A percentile compares a stretch with the other conserved stretches of the same genome.
phyloP scores from a whole-genome alignment of 495 filamentous ascomycete species.

The Xylaria cubensis region DNA sequence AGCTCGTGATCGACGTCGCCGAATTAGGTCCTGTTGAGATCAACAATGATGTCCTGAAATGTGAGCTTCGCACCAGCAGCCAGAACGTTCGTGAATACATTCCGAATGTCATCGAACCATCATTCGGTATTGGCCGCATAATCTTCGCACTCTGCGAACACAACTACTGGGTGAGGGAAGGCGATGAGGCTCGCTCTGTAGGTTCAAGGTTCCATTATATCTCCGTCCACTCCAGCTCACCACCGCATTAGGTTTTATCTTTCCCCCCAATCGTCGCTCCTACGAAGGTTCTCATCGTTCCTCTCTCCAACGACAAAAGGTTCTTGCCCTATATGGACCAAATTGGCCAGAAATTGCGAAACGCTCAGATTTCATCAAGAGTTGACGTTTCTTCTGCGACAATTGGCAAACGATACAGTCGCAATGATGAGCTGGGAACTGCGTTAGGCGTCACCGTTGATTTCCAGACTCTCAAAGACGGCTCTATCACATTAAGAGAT shows the following conservation, averaged over 20 bases:
- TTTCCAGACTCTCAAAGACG: constrained; percentile 63
- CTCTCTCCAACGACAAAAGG: constrained; percentile 66
- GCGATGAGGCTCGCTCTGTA: constrained; percentile 72
- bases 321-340: constrained; percentile 65
- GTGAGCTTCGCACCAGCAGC: constrained; percentile 60
- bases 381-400: constrained; percentile 68
- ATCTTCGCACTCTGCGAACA: constrained; percentile 59
- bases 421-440: constrained; percentile 78
- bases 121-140: constrained; percentile 74
- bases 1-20: constrained; percentile 61
- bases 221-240: constrained; percentile 26
- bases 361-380: constrained; percentile 60
- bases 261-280: constrained; percentile 77
- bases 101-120: constrained; percentile 75
- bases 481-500: too few species aligned
- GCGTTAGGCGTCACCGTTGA: constrained; percentile 74
- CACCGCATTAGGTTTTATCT: constrained; percentile 64
- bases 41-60: constrained; percentile 61
- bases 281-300: constrained; percentile 78
- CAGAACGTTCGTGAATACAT: constrained; percentile 67
- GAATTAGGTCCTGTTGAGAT: constrained; percentile 51
- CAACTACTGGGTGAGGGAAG: constrained; percentile 68
- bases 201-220: constrained; percentile 34
- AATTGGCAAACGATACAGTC: constrained; percentile 77
- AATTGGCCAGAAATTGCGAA: constrained; percentile 65